These are phyloP conservation scores for Colletotrichum plurivorum DNA, from an alignment of 2,329 filamentous ascomycete genomes.

Conservation along the genomic window DNA sequence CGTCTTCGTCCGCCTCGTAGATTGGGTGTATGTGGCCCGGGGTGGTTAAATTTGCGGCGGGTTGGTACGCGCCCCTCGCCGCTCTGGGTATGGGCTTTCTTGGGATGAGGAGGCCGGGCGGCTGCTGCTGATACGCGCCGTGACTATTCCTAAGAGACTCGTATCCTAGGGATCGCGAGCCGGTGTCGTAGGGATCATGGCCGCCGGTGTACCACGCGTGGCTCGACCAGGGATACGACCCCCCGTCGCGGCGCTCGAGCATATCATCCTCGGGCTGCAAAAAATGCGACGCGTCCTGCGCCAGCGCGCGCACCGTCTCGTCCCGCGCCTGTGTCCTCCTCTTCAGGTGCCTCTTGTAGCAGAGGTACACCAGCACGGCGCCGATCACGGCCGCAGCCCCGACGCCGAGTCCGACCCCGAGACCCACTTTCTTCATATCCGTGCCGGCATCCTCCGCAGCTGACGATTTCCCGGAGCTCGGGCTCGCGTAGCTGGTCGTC, in stretches of 20 bases:
- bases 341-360: conserved; percentile 60
- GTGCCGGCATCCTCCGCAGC: neutral
- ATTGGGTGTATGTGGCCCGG: conserved; percentile 69
- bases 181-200: conserved; percentile 57
- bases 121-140: conserved; percentile 37
- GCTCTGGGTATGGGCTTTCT: conserved; percentile 51
- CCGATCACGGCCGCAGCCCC: conserved; percentile 68
- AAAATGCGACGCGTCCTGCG: conserved; percentile 64
- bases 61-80: conserved; percentile 42
- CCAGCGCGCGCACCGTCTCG: conserved; percentile 62
- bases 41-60: conserved; percentile 22
- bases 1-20: conserved; percentile 71
- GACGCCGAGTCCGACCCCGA: conserved; percentile 77
- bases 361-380: conserved; percentile 61
- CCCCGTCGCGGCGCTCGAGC: conserved; percentile 56
- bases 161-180: conserved; percentile 62
- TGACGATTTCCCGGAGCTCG: conserved; percentile 41
- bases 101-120: conserved; percentile 45
- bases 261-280: conserved; percentile 60
- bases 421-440: conserved; percentile 63
- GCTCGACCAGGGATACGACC: conserved; percentile 49
- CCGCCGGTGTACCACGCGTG: conserved; percentile 62
- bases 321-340: conserved; percentile 54
- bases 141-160: conserved; percentile 59
- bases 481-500: conserved; percentile 65